Evolutionary conservation across 1,284 basidiomycete genomes (phyloP).

Genomic region (Rhodotorula sp.): DNA sequence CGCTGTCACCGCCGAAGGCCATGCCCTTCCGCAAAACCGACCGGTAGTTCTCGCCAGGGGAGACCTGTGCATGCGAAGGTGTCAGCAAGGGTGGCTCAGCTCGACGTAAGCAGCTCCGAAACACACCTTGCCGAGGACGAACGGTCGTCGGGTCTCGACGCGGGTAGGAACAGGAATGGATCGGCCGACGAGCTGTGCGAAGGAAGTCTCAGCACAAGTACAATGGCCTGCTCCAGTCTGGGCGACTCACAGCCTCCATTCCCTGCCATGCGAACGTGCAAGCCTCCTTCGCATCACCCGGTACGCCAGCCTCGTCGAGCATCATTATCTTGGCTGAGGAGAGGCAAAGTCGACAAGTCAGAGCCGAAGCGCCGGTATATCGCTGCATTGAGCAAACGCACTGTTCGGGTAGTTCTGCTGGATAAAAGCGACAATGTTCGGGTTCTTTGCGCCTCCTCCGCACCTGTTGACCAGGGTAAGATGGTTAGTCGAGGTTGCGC

Average conservation of each 20-base stretch:
- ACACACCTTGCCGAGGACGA: constrained; percentile 37
- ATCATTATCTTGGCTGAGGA: constrained; percentile 38
- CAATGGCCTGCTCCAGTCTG: too few relatives aligned
- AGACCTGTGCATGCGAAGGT: background rate
- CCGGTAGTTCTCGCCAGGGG: constrained; percentile 35
- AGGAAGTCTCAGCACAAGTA: too few relatives aligned
- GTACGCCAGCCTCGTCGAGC: constrained; percentile 37
- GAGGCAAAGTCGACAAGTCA: background rate
- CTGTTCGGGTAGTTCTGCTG: constrained; percentile 27
- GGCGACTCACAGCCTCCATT: constrained; percentile 30
- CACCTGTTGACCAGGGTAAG: background rate
- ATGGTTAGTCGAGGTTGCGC: too few relatives aligned
- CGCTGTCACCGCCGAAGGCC: constrained; percentile 36
- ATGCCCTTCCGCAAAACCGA: constrained; percentile 35
- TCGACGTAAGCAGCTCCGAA: background rate
- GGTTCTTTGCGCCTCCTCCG: constrained; percentile 39
- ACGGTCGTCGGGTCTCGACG: constrained; percentile 32
- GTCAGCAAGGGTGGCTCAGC: background rate
- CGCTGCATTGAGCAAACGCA: background rate
- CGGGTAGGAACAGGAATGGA: constrained; percentile 40
- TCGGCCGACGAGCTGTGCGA: constrained; percentile 29
- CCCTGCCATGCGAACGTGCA: constrained; percentile 40
- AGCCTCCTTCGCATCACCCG: constrained; percentile 39
- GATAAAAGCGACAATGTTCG: constrained; percentile 35
- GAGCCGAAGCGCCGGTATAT: background rate